A percentile compares a stretch with the other conserved stretches of the same genome.
These are phyloP conservation scores for Marasmius oreades DNA, from an alignment of 1,284 basidiomycete species.

Conservation along the genomic window DNA sequence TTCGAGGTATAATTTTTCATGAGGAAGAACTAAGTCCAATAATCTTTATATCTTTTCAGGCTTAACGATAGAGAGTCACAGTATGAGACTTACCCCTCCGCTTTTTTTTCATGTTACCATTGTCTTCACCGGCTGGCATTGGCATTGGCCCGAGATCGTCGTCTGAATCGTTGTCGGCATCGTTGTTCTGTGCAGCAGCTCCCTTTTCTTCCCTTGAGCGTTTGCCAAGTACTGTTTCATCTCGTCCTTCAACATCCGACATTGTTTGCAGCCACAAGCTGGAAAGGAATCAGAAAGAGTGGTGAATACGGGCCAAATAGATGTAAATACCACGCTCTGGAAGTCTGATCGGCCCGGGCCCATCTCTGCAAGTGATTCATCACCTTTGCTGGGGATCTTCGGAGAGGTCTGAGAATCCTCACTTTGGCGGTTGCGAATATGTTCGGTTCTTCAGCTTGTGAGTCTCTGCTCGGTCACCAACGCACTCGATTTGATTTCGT, in stretches of 20 bases:
- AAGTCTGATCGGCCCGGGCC: too few species aligned
- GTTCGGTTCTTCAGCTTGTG: too few species aligned
- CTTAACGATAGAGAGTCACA: conserved; percentile 35
- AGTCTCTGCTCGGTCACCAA: too few species aligned
- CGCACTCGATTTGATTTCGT: too few species aligned
- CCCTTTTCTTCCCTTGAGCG: conserved; percentile 35
- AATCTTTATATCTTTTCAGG: conserved; percentile 29
- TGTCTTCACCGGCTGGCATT: conserved; percentile 44
- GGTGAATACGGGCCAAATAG: neutral
- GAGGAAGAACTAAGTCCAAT: conserved; percentile 36
- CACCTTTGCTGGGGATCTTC: too few species aligned
- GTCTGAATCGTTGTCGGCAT: conserved; percentile 53
- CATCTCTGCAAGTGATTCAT: too few species aligned
- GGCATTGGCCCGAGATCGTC: conserved; percentile 80
- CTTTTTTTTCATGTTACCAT: conserved; percentile 56
- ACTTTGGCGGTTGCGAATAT: too few species aligned
- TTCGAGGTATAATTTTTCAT: conserved; percentile 79
- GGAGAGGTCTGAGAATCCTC: too few species aligned
- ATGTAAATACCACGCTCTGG: too few species aligned
- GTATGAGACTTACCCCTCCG: conserved; percentile 54
- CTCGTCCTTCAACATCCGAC: conserved; percentile 31
- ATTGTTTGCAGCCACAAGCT: conserved; percentile 19
- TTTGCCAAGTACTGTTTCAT: conserved; percentile 59
- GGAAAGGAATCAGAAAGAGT: neutral
- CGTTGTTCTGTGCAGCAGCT: conserved; percentile 17